phyloP scores from a whole-genome alignment of 108 stramenopile species.

The Parmales sp. region DNA sequence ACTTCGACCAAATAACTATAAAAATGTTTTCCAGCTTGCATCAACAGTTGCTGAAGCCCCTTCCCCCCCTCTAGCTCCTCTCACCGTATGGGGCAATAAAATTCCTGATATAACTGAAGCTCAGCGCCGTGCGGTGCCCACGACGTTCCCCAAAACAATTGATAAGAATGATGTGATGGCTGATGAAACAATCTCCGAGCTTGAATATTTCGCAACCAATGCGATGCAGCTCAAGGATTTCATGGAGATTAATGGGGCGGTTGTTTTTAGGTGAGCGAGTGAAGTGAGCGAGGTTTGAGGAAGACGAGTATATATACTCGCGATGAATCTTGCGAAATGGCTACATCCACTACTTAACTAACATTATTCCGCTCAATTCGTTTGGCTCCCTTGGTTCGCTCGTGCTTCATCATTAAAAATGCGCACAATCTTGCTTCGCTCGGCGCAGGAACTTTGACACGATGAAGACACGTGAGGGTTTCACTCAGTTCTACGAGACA shows the following conservation, averaged over 20 bases:
- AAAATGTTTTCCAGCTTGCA: no score
- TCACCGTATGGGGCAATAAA: conserved; percentile 54
- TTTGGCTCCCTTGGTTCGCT: no score
- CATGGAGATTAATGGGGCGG: conserved; percentile 60
- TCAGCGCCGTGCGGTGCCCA: conserved; percentile 27
- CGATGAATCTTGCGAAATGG: no score
- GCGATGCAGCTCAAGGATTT: conserved; percentile 54
- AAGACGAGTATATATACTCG: no score
- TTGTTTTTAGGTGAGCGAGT: no score
- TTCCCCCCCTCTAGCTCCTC: conserved; percentile 55
- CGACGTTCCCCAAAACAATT: conserved; percentile 57
- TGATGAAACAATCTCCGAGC: conserved; percentile 47
- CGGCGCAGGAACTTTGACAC: conserved; percentile 65
- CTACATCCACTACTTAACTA: no score
- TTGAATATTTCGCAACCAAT: conserved; percentile 50
- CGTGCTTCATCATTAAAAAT: no score
- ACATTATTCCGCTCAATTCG: no score
- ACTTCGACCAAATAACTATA: no score
- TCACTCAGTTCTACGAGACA: conserved; percentile 60
- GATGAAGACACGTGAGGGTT: conserved; percentile 71
- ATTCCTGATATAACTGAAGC: conserved; percentile 51
- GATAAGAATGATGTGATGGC: conserved; percentile 38
- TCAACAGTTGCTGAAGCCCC: no score
- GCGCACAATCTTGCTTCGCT: no score
- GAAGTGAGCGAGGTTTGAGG: no score